These are phyloP conservation scores for Lecanicillium sp. DNA, from an alignment of 2,329 filamentous ascomycete genomes.

Conservation along the genomic window DNA sequence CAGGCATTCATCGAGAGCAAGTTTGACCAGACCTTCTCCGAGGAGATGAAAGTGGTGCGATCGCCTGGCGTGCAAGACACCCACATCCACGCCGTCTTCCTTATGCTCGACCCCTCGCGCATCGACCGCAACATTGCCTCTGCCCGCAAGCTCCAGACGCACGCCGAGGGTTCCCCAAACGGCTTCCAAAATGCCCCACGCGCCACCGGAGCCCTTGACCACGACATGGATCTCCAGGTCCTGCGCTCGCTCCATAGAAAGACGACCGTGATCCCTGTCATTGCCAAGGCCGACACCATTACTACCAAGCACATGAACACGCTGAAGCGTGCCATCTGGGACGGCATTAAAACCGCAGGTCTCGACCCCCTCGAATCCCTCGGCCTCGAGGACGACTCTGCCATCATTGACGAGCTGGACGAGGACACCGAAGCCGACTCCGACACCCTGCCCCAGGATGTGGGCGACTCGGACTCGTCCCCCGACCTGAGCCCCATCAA, in stretches of 20 bases:
- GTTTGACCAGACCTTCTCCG: slow-evolving; percentile 94
- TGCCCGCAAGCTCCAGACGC: slow-evolving; percentile 42
- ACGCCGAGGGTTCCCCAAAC: slow-evolving; percentile 38
- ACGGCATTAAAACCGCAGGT: slow-evolving; percentile 76
- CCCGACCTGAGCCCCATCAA: neutral
- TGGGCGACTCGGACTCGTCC: neutral
- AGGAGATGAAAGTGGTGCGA: slow-evolving; percentile 96
- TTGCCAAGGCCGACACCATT: slow-evolving; percentile 94
- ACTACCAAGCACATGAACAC: slow-evolving; percentile 92
- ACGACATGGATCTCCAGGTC: slow-evolving; percentile 85
- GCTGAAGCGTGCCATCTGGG: slow-evolving; percentile 86
- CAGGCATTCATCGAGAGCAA: slow-evolving; percentile 92
- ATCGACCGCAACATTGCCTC: slow-evolving; percentile 77
- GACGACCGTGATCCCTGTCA: slow-evolving; percentile 90
- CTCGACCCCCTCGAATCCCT: slow-evolving; percentile 85
- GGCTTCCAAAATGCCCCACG: slow-evolving; percentile 37
- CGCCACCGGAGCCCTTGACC: slow-evolving; percentile 66
- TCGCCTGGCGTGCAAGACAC: slow-evolving; percentile 91
- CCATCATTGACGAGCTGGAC: slow-evolving; percentile 48
- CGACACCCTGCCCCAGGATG: slow-evolving; percentile 35
- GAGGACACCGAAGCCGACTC: slow-evolving; percentile 46
- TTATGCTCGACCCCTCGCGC: slow-evolving; percentile 80
- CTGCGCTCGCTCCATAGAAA: slow-evolving; percentile 83
- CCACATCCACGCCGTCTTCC: slow-evolving; percentile 93
- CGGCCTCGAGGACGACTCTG: slow-evolving; percentile 70